Conservation (phyloP, 148 eudicot species). For the Vaccinium corymbosum region DNA sequence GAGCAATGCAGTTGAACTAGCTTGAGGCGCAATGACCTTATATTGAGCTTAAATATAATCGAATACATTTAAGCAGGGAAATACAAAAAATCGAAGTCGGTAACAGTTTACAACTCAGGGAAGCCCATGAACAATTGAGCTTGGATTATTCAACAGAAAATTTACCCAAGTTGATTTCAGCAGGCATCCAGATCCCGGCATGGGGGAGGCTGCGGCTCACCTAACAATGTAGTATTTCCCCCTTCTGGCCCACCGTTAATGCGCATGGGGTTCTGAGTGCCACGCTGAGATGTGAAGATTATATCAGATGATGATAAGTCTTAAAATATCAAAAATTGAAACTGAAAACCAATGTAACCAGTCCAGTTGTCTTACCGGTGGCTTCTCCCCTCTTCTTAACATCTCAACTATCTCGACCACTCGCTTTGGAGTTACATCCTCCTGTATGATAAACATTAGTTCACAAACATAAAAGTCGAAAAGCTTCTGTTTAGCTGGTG, state of each 20-base stretch:
- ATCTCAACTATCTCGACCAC: conserved; percentile 89
- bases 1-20: neutral
- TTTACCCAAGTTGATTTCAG: conserved; percentile 28
- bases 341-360: neutral
- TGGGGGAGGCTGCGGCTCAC: conserved; percentile 88
- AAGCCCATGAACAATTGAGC: conserved; percentile 13
- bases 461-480: neutral
- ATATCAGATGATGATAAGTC: neutral
- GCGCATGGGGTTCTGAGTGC: conserved; percentile 75
- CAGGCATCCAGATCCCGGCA: conserved; percentile 92
- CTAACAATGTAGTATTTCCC: conserved; percentile 73
- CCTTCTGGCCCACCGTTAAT: conserved; percentile 71
- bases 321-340: neutral
- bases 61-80: conserved; percentile 10
- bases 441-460: conserved; percentile 40
- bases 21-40: neutral
- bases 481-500: neutral
- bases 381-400: conserved; percentile 80
- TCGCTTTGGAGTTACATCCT: conserved; percentile 75
- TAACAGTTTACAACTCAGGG: conserved; percentile 17
- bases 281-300: conserved; percentile 46
- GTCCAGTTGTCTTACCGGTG: conserved; percentile 57
- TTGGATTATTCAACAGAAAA: conserved; percentile 35
- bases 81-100: neutral
- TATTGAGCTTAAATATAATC: neutral